Evolutionary conservation across 23 red algal genomes (phyloP).

Genomic region (Gracilaria caudata): DNA sequence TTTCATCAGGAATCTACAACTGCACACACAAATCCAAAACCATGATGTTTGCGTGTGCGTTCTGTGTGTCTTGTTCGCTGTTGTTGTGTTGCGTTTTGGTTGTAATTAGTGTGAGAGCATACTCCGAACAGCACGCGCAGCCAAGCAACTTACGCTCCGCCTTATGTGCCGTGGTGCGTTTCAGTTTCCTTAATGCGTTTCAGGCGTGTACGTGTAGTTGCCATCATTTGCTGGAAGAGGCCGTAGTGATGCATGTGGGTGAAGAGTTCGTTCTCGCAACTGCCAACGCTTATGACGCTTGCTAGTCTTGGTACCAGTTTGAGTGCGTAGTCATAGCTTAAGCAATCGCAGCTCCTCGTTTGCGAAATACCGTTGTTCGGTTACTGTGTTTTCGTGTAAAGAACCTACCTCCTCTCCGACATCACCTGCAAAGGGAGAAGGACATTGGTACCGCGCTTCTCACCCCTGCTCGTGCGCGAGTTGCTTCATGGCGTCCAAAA

Average conservation of each 20-base stretch:
- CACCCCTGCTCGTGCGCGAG: not conserved
- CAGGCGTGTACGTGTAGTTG: not conserved
- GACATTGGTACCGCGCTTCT: no score
- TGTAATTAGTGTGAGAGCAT: not conserved
- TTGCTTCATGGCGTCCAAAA: constrained; percentile 46
- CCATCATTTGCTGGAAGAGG: no score
- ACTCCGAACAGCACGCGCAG: not conserved
- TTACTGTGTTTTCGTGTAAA: constrained; percentile 19
- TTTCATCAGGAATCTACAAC: constrained; percentile 55
- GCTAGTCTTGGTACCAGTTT: not conserved
- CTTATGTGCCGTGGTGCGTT: not conserved
- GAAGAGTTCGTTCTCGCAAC: not conserved
- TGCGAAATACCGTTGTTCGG: not conserved
- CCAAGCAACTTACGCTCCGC: not conserved
- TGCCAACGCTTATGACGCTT: not conserved
- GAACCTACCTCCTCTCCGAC: not conserved
- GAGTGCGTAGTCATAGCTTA: not conserved
- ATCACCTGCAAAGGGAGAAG: no score
- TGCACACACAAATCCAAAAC: constrained; percentile 8
- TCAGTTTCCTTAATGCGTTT: not conserved
- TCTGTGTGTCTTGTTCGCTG: not conserved
- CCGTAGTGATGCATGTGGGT: no score
- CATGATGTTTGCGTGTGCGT: not conserved
- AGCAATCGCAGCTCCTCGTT: not conserved
- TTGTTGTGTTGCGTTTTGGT: not conserved